Percentiles rank a stretch among this genome's conserved stretches.
Conservation (phyloP, 106 monocot genomes). For the Allium cepa region DNA sequence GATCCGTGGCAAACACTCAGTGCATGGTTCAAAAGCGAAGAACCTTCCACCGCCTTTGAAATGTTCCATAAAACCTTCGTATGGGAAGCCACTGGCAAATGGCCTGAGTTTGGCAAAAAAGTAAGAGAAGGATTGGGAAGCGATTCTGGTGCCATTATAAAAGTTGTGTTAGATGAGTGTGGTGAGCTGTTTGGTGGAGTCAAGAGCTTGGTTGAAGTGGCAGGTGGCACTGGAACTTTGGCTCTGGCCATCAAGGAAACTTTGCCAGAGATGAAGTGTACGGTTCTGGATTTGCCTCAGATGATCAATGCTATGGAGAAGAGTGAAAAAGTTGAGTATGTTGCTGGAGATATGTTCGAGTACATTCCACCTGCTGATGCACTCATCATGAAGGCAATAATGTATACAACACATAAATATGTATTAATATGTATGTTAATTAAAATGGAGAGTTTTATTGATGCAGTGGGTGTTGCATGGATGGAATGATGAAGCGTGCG, state of each 20-base stretch:
- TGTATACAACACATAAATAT: background rate
- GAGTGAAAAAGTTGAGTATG: slow-evolving; percentile 8
- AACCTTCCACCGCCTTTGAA: slow-evolving; percentile 5
- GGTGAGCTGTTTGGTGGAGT: background rate
- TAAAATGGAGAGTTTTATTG: background rate
- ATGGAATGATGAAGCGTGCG: slow-evolving; percentile 16
- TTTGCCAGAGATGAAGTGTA: slow-evolving; percentile 13
- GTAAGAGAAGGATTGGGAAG: slow-evolving; percentile 13
- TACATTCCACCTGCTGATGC: slow-evolving; percentile 20
- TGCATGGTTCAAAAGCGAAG: slow-evolving; percentile 3
- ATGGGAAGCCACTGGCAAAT: background rate
- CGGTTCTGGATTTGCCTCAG: slow-evolving; percentile 23
- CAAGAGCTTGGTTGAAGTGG: slow-evolving; percentile 16
- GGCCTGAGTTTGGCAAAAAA: background rate
- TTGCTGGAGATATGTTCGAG: slow-evolving; percentile 31
- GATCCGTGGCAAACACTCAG: slow-evolving; percentile 5
- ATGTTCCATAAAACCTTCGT: slow-evolving; percentile 1
- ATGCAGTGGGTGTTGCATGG: slow-evolving; percentile 16
- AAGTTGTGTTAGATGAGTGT: background rate
- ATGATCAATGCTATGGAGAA: slow-evolving; percentile 7
- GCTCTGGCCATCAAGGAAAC: slow-evolving; percentile 7
- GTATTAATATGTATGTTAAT: background rate
- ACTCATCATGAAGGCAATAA: slow-evolving; percentile 26
- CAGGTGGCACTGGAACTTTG: slow-evolving; percentile 12
- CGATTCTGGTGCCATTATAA: slow-evolving; percentile 4